Base-by-base conservation (phyloP, 371 early-diverging fungal species). In the Scutellospora calospora region DNA sequence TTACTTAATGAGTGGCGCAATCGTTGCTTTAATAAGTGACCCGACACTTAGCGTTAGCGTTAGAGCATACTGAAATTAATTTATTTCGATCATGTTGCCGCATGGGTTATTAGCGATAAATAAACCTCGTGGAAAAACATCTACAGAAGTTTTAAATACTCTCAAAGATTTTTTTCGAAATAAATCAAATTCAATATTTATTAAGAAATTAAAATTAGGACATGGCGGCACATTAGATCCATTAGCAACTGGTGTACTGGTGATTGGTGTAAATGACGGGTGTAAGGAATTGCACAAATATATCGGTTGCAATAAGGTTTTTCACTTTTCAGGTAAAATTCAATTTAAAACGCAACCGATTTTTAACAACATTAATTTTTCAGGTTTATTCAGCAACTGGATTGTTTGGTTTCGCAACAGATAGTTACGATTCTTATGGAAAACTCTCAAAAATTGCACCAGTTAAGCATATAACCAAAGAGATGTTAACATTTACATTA, bases 201-300 rank as follows among this genome's bases (percentile, higher is more conserved):
- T 83, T 62, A 60, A 80, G 35, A 54, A 85, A 41, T 25, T 87
- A 75, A 84, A 84, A 81, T 76, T 86, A 80, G 92, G 92, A 0
- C 92, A 91, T 81, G 92, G 91, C 1, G 92, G 92, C 29, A 91
- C 92, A 0, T 80, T 91, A 71, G 92, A 91, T 80, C 92, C 92
- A 4, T 80, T 91, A 68, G 92, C 92, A 3, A 81, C 86, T 3
- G 92, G 92, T 14, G 85, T 90, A 22, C 27, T 80, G 45, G 83
- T 89, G 12, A 63, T 89, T 11, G 89, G 87, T 27, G 51, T 86
- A 6, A 79, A 80, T 27, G 76, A 79, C 14, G 88, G 88, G 31
- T 82, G 79, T 59, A 76, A 81, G 55, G 33, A 75, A 16, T 54
- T 87, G 51, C 33, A 57, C 5, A 62, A 55, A 9, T 87, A 80